Base-by-base conservation (phyloP, 1,284 basidiomycete genomes). In the Cryptococcus jaspeensis region DNA sequence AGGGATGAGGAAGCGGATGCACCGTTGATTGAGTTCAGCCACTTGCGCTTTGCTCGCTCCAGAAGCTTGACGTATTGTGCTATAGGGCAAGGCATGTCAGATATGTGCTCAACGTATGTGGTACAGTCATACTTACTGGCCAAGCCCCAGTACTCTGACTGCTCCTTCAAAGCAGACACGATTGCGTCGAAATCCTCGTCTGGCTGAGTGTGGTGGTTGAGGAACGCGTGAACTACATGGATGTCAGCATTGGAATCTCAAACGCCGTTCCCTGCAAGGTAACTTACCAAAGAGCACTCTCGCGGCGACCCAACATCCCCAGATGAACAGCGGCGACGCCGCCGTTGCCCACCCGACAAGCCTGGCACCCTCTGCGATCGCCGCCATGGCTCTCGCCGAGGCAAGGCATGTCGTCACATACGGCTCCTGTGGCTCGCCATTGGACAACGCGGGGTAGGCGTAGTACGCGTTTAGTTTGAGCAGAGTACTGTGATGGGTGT, bases 401-500 rank as follows among this genome's bases (percentile, higher is more conserved):
- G 49, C 46, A 1, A 73, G 53, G 51, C 75, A 76, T 2, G 66
- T 71, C 5, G 67, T 60, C 0, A 68, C 66, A 52, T 68, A 74
- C 16, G 76, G 75, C 59, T 77, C 73, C 45, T 73, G 58, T 8
- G 71, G 66, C 15, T 67, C 70, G 32, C 71, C 68, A 50, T 70
- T 72, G 4, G 70, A 69, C 5, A 73, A 49, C n/a, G 75, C 72
- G 0, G 77, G 76, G 52, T 65, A 77, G 12, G 75, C 75, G 55
- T 77, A 71, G 58, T 73, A 74, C 7, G 74, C 75, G 52, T 77
- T 76, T 16, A 78, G 63, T 57, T 77, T 77, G 37, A 78, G 67
- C 2, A 78, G 56, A 0, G 75, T 77, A 0, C 67, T 71, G 56
- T 52, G 38, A 48, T 15, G 18, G 11, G 20, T 37, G 16, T 18